These are phyloP conservation scores for Pseudohalonectria lignicola DNA, from an alignment of 2,329 filamentous ascomycete genomes.

Conservation along the genomic window DNA sequence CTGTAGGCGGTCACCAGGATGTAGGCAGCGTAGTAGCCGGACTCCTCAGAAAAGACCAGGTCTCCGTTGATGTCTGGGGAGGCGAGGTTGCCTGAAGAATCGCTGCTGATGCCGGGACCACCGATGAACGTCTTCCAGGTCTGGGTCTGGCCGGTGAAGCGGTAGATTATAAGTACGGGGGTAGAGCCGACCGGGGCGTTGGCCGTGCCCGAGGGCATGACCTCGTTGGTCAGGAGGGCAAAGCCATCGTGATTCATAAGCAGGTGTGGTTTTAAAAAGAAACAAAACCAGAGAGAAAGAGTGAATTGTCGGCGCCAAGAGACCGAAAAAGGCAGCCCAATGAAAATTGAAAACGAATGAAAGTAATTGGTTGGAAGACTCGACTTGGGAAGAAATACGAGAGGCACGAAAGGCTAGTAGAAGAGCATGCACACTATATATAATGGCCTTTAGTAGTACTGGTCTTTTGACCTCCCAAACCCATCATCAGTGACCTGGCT, in stretches of 20 bases:
- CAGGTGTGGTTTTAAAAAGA: too few relatives aligned
- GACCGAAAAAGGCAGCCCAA: too few relatives aligned
- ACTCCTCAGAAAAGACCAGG: slow-evolving; percentile 44
- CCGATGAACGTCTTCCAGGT: slow-evolving; percentile 49
- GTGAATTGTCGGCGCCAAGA: too few relatives aligned
- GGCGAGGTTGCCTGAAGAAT: slow-evolving; percentile 32
- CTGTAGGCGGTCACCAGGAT: slow-evolving; percentile 49
- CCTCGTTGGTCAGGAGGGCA: slow-evolving; percentile 49
- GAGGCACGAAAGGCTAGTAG: too few relatives aligned
- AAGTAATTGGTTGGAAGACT: too few relatives aligned
- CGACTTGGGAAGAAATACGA: too few relatives aligned
- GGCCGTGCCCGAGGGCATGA: slow-evolving; percentile 34
- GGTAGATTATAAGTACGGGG: slow-evolving; percentile 47
- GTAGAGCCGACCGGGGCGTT: slow-evolving; percentile 33
- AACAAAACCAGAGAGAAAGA: too few relatives aligned
- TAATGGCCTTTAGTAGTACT: too few relatives aligned
- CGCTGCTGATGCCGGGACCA: slow-evolving; percentile 39
- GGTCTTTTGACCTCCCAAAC: too few relatives aligned
- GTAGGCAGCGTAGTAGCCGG: slow-evolving; percentile 49
- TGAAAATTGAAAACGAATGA: too few relatives aligned
- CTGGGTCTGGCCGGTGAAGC: slow-evolving; percentile 40
- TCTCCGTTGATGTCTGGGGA: slow-evolving; percentile 52
- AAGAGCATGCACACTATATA: too few relatives aligned
- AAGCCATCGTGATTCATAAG: slow-evolving; percentile 56
- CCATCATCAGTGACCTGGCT: too few relatives aligned